phyloP scores from a whole-genome alignment of 306 rosid species.

The Lagenaria siceraria region DNA sequence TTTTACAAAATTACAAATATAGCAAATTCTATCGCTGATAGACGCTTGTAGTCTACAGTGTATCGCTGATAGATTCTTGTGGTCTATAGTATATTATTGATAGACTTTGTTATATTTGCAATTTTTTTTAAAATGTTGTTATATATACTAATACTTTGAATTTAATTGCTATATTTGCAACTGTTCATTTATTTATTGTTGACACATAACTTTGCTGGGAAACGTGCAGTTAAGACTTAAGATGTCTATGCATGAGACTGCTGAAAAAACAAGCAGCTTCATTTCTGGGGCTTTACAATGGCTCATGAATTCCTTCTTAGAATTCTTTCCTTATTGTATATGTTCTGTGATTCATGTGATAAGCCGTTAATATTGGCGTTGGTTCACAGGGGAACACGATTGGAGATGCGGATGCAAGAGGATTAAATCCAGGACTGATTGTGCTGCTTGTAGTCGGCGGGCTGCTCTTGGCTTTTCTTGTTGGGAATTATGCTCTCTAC shows the following conservation, averaged over 20 bases:
- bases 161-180: no score
- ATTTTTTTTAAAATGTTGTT: no score
- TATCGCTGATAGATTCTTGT: no score
- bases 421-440: slow-evolving; percentile 74
- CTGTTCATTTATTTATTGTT: no score
- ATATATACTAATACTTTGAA: no score
- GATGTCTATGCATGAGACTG: not conserved
- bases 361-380: not conserved
- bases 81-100: no score
- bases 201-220: not conserved
- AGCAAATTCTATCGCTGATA: no score
- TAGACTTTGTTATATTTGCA: no score
- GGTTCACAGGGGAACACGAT: slow-evolving; percentile 25
- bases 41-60: no score
- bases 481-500: slow-evolving; percentile 66
- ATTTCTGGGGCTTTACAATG: not conserved
- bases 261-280: not conserved
- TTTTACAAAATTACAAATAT: no score
- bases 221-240: not conserved
- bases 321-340: not conserved
- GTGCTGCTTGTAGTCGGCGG: slow-evolving; percentile 69
- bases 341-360: not conserved
- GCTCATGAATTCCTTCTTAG: not conserved
- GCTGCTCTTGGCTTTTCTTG: slow-evolving; percentile 43
- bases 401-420: slow-evolving; percentile 43